Base-by-base conservation (phyloP, 108 stramenopile genomes). In the Aurantiochytrium sp. region DNA sequence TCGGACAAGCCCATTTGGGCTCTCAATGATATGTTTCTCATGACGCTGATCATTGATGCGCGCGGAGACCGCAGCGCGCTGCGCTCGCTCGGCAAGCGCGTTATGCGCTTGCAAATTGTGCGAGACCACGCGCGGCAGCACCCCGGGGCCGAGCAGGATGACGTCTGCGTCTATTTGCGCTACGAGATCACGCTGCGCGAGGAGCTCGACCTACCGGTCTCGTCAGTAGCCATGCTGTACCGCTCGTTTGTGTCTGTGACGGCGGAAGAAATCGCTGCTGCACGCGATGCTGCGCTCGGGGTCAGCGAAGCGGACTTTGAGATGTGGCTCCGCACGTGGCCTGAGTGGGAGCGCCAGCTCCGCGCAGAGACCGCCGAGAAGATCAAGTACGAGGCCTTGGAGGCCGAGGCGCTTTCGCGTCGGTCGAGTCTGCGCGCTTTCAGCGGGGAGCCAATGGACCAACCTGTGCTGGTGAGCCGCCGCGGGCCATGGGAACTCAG, bases 1-100 rank as follows among this genome's bases (percentile, higher is more conserved):
- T 48, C 42, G 27, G 73, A 81, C 73, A 81, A 81, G 45, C 73
- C 73, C 24, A 81, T 81, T 12, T 81, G 73, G 73, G 73, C 73
- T 22, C 39, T 81, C 1, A 81, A 81, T 1, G 42, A 81, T 17
- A 81, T 81, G 73, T 48, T 30, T 48, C 1, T 81, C 10, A 81
- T 81, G n/a, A 48, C 45, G 19, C 39, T 41, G 6, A 30, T 48
- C 32, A 48, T 48, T 6, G 12, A 42, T 12, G 73, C 73, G 6
- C 39, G 73, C 6, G 73, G 73, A 39, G 39, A 81, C 45, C 73
- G 73, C 10, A 24, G 32, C 24, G 45, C 39, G 6, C 45, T 81
- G 1, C 73, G 73, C 45, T 24, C 39, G n/a, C 45, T 81, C 12
- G 73, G 73, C 19, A 41, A 48, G 30, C n/a, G 73, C 27, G 45